Evolutionary conservation across 352 stramenopile genomes (phyloP).

Genomic region (Phytopythium chamaehyphon): DNA sequence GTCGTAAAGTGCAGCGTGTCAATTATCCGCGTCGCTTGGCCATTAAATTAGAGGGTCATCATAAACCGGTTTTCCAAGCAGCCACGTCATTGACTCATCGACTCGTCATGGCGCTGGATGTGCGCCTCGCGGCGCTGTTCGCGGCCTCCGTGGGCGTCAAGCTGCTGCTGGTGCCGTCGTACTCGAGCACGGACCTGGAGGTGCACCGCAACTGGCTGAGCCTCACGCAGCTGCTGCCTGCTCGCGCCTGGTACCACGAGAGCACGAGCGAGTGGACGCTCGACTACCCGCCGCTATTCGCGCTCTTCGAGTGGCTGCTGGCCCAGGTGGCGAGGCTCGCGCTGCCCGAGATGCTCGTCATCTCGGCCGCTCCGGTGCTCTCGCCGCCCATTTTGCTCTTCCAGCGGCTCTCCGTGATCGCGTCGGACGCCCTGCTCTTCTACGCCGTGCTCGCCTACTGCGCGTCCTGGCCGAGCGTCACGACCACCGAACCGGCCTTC

Average conservation of each 20-base stretch:
- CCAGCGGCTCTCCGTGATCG: slow-evolving; percentile 91
- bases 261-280: slow-evolving; percentile 95
- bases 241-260: slow-evolving; percentile 95
- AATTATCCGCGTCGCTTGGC: too few relatives aligned
- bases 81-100: too few relatives aligned
- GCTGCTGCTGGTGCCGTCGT: slow-evolving; percentile 90
- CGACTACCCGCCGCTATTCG: slow-evolving; percentile 98
- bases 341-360: slow-evolving; percentile 58
- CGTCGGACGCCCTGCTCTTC: slow-evolving; percentile 89
- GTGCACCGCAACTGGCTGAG: slow-evolving; percentile 99
- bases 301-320: slow-evolving; percentile 93
- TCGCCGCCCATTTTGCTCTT: slow-evolving; percentile 79
- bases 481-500: slow-evolving; percentile 58
- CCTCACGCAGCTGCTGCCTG: slow-evolving; percentile 89
- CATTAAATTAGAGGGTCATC: too few relatives aligned
- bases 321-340: slow-evolving; percentile 50
- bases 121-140: slow-evolving; percentile 41
- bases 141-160: slow-evolving; percentile 65
- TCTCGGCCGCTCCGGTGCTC: slow-evolving; percentile 59
- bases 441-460: slow-evolving; percentile 73
- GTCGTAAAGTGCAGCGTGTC: background rate
- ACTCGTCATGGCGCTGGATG: slow-evolving; percentile 27
- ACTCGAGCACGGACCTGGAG: slow-evolving; percentile 97
- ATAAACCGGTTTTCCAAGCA: too few relatives aligned
- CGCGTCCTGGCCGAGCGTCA: slow-evolving; percentile 79